Evolutionary conservation across 805 yeast genomes (phyloP).

Genomic region (Candida ortonii): DNA sequence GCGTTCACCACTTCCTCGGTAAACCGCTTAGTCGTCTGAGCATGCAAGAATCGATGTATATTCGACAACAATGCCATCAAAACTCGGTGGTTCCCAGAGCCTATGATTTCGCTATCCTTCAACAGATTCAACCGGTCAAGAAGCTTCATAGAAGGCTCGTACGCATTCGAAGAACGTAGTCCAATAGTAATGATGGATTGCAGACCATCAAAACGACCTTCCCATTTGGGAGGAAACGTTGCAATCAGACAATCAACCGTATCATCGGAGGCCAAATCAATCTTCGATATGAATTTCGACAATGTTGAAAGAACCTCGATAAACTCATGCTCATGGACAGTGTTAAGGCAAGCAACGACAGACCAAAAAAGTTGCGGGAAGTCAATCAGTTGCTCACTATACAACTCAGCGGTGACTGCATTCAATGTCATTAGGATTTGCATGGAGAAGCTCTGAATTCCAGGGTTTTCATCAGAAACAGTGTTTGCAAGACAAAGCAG

Average conservation of each 20-base stretch:
- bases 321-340: conserved; percentile 90
- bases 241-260: conserved; percentile 79
- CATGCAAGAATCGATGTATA: conserved; percentile 80
- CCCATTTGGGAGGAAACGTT: conserved; percentile 94
- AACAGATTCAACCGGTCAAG: conserved; percentile 67
- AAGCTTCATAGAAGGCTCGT: conserved; percentile 71
- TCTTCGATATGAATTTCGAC: conserved; percentile 78
- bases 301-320: conserved; percentile 81
- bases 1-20: conserved; percentile 48
- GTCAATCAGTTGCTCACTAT: conserved; percentile 71
- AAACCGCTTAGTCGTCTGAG: conserved; percentile 59
- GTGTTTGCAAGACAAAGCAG: conserved; percentile 90
- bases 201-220: conserved; percentile 86
- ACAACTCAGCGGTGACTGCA: conserved; percentile 84
- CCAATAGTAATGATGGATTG: conserved; percentile 81
- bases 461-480: conserved; percentile 81
- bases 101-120: conserved; percentile 73
- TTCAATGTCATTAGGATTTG: conserved; percentile 95
- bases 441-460: conserved; percentile 95
- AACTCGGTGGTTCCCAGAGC: conserved; percentile 65
- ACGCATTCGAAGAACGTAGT: conserved; percentile 73
- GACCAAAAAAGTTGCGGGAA: conserved; percentile 97
- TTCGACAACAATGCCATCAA: conserved; percentile 72
- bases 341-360: conserved; percentile 83
- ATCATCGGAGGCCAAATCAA: conserved; percentile 80